Evolutionary conservation across 2,329 filamentous ascomycete genomes (phyloP), one percentile per base, ranked within the genome.

Genomic region (Aspergillus puulaauensis): DNA sequence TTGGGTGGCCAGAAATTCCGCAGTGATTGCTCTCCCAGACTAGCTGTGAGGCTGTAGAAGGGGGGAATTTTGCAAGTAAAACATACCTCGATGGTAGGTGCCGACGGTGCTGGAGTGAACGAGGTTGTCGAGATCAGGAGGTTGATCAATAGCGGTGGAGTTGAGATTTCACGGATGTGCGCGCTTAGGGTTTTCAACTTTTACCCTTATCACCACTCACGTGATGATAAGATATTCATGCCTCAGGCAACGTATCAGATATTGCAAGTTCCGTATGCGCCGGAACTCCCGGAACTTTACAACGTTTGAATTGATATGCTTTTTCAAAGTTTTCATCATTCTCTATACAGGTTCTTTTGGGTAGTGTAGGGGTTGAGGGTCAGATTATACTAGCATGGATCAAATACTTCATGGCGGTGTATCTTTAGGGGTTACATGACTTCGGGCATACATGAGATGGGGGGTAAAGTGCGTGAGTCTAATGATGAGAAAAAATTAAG

Each of bases 1-100:
- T 51, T 27, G 39, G 44, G 44, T 55, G 53, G 64, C 50, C 60
- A 63, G 63, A 58, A 56, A 51, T 51, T 57, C 56, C 52, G 55
- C 61, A 58, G 71, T 73, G 75, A 77, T 77, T 77, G 72, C 73
- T 72, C 68, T 65, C 73, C 70, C 74, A 73, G 75, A 74, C 75
- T 77, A 76, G 74, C 73, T 75, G 70, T 68, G 66, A 72, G 72
- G 69, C 71, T 68, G 68, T 61, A 63, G 58, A 67, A 65, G 59
- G 65, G 62, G 58, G 46, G 60, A 56, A 57, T 58, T 55, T 27
- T 57, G 54, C 58, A 54, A 52, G 59, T 58, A 52, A 63, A 67
- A 76, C 75, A 75, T 77, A 77, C 75, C 75, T 77, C 75, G 69
- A 73, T 64, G 55, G 65, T 45, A 55, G 43, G 57, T 63, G 57